Evolutionary conservation across 2,329 filamentous ascomycete species (phyloP).

Genomic region (Aspergillus nomiae): DNA sequence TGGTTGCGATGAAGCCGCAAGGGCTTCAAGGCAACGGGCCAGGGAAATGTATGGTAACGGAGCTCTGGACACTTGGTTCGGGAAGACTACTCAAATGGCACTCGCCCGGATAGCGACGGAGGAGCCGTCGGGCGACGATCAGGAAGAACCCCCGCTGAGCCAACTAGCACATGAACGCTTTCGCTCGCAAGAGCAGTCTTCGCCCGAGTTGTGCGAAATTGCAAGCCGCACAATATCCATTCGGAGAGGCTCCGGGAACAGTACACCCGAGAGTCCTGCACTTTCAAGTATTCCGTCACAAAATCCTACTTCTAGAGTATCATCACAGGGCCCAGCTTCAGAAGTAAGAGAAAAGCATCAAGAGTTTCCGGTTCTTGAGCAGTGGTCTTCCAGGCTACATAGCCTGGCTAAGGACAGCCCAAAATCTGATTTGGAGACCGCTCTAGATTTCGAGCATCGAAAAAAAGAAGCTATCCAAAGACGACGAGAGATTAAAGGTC

Average conservation of each 20-base stretch:
- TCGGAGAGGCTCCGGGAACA: background rate
- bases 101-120: background rate
- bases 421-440: slow-evolving; percentile 27
- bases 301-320: too few species aligned
- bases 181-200: slow-evolving; percentile 1
- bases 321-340: background rate
- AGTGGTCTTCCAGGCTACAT: slow-evolving; percentile 27
- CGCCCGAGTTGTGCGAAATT: background rate
- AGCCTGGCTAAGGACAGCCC: slow-evolving; percentile 12
- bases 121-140: background rate
- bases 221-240: background rate
- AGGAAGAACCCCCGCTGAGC: slow-evolving; percentile 10
- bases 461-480: slow-evolving; percentile 38
- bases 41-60: slow-evolving; percentile 27
- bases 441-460: slow-evolving; percentile 42
- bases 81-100: slow-evolving; percentile 17
- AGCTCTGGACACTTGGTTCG: slow-evolving; percentile 36
- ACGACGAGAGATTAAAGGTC: slow-evolving; percentile 23
- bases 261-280: background rate
- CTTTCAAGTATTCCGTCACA: background rate
- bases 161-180: slow-evolving; percentile 20
- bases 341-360: slow-evolving; percentile 12
- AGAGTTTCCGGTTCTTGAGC: slow-evolving; percentile 25
- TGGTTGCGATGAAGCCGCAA: slow-evolving; percentile 4
- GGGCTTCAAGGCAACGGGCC: slow-evolving; percentile 20